Percentiles rank a stretch among this genome's conserved stretches.
These are phyloP conservation scores for Boletus rufocinnamomeus DNA, from an alignment of 768 basidiomycete genomes.

Conservation along the genomic window DNA sequence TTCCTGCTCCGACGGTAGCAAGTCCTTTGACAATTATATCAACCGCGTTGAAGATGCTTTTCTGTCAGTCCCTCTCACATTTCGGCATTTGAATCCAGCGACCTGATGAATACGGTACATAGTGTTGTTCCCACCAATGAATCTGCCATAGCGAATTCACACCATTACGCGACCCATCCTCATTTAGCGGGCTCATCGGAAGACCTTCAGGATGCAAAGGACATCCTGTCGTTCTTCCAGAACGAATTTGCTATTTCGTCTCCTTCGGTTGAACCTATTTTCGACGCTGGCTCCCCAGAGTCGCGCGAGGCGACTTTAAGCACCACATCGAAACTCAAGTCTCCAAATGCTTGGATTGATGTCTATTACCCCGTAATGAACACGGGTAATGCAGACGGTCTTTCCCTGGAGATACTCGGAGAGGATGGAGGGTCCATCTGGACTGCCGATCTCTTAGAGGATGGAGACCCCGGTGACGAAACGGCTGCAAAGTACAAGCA, in stretches of 20 bases:
- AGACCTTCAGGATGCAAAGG: conserved; percentile 64
- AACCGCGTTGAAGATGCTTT: conserved; percentile 33
- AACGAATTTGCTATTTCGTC: conserved; percentile 55
- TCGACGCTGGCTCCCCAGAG: conserved; percentile 63
- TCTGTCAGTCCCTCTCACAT: conserved; percentile 33
- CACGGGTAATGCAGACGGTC: conserved; percentile 58
- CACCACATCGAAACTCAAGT: conserved; percentile 46
- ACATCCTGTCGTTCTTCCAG: conserved; percentile 69
- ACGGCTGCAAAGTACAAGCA: conserved; percentile 68
- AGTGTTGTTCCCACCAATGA: conserved; percentile 59
- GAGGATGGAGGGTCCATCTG: conserved; percentile 56
- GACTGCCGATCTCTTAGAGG: conserved; percentile 73
- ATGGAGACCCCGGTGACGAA: conserved; percentile 68
- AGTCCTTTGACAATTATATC: conserved; percentile 17
- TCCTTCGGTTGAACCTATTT: conserved; percentile 52
- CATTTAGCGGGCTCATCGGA: conserved; percentile 69
- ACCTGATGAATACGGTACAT: neutral
- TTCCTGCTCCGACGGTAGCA: conserved; percentile 4
- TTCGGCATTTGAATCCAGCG: neutral
- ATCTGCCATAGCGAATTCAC: conserved; percentile 60
- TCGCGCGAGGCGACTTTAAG: conserved; percentile 69
- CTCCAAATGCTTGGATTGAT: conserved; percentile 79
- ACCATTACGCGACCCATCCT: conserved; percentile 63
- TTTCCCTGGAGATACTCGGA: conserved; percentile 65
- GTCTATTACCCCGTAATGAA: conserved; percentile 89